Percentiles rank a stretch among this genome's conserved stretches.
phyloP scores from a whole-genome alignment of 2,329 filamentous ascomycete genomes.

The Colletotrichum karsti region DNA sequence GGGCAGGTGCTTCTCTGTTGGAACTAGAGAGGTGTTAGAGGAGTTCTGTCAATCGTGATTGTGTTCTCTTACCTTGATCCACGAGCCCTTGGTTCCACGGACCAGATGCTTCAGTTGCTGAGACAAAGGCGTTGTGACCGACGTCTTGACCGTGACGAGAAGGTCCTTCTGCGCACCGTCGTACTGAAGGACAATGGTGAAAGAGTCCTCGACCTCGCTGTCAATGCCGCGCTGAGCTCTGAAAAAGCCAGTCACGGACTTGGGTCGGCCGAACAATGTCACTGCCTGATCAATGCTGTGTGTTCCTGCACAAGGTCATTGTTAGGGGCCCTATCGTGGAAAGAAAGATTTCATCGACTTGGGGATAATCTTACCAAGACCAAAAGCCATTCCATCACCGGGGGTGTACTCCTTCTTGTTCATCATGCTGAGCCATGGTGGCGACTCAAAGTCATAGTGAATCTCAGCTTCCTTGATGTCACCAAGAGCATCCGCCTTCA shows the following conservation, averaged over 20 bases:
- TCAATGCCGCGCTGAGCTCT: slow-evolving; percentile 58
- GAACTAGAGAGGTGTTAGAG: slow-evolving; percentile 15
- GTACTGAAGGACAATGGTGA: slow-evolving; percentile 70
- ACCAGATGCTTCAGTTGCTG: slow-evolving; percentile 71
- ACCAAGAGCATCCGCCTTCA: slow-evolving; percentile 62
- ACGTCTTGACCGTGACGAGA: slow-evolving; percentile 67
- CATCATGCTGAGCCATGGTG: slow-evolving; percentile 45
- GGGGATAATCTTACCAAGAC: slow-evolving; percentile 44
- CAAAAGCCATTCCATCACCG: slow-evolving; percentile 51
- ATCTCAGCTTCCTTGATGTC: slow-evolving; percentile 71
- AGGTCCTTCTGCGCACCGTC: slow-evolving; percentile 48
- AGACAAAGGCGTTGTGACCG: slow-evolving; percentile 65
- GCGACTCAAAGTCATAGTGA: slow-evolving; percentile 67
- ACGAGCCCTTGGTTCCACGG: slow-evolving; percentile 64
- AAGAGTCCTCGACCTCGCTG: slow-evolving; percentile 51
- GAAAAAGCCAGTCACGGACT: slow-evolving; percentile 65
- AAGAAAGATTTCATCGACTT: too few relatives aligned
- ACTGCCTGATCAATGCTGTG: slow-evolving; percentile 72
- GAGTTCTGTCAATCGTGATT: not conserved
- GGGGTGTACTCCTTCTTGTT: slow-evolving; percentile 42
- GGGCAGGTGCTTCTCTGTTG: slow-evolving; percentile 39
- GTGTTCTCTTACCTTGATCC: slow-evolving; percentile 46
- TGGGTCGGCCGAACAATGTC: slow-evolving; percentile 63
- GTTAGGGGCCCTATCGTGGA: not conserved
- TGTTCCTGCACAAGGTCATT: slow-evolving; percentile 48